phyloP scores from a whole-genome alignment of 768 basidiomycete genomes.

The Mycena crocata region DNA sequence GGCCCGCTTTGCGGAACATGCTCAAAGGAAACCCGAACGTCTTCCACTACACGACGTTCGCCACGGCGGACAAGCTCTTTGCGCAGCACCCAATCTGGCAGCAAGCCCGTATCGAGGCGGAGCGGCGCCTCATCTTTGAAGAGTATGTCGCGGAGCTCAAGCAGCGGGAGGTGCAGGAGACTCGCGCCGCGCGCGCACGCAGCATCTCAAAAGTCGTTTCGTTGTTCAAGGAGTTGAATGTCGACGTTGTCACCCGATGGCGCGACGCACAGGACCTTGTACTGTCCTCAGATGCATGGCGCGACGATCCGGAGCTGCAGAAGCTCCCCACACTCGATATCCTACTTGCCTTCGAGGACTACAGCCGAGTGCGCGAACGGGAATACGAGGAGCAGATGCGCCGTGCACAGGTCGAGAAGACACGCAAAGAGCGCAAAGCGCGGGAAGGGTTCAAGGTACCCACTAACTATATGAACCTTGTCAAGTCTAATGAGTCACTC shows the following conservation, averaged over 20 bases:
- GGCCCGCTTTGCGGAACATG: constrained; percentile 89
- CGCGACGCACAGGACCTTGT: constrained; percentile 84
- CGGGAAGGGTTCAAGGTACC: constrained; percentile 90
- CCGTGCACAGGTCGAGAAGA: constrained; percentile 83
- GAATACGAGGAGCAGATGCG: constrained; percentile 92
- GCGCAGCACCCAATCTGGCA: constrained; percentile 92
- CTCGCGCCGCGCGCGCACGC: constrained; percentile 78
- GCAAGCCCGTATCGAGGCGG: constrained; percentile 85
- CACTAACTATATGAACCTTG: neutral
- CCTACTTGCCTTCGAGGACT: constrained; percentile 93
- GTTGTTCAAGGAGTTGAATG: constrained; percentile 87
- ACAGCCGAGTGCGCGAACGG: constrained; percentile 88
- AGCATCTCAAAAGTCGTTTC: constrained; percentile 86
- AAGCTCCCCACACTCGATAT: constrained; percentile 92
- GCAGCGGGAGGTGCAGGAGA: constrained; percentile 89
- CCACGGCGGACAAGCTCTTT: constrained; percentile 89
- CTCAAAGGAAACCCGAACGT: constrained; percentile 89
- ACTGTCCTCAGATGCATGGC: constrained; percentile 83
- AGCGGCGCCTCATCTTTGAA: constrained; percentile 89
- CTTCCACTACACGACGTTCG: constrained; percentile 91
- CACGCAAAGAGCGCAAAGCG: constrained; percentile 87
- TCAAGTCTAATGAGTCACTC: neutral
- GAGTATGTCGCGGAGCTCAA: constrained; percentile 91
- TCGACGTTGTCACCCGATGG: constrained; percentile 96
- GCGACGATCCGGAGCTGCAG: constrained; percentile 78